A percentile compares a stretch with the other conserved stretches of the same genome.
These are phyloP conservation scores for Fusarium odoratissimum DNA, from an alignment of 2,329 filamentous ascomycete species.

Conservation along the genomic window DNA sequence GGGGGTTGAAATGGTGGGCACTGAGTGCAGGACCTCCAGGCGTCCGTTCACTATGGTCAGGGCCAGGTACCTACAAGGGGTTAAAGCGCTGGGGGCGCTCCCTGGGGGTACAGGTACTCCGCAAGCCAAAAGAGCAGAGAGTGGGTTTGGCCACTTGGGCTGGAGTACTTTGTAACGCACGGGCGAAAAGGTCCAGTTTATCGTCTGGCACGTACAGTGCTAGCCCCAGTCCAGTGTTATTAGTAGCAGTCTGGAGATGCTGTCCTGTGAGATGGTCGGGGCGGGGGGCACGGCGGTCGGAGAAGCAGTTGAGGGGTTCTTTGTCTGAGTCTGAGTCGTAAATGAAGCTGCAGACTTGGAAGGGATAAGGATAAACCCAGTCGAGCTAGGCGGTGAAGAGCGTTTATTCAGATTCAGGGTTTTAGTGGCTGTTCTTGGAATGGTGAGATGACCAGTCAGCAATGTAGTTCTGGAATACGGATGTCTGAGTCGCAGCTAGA, in stretches of 20 bases:
- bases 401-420: constrained; percentile 37
- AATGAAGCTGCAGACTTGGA: constrained; percentile 14
- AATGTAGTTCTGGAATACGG: constrained; percentile 34
- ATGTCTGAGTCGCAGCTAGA: constrained; percentile 36
- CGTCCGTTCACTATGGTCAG: constrained; percentile 25
- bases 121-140: constrained; percentile 18
- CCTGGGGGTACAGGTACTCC: constrained; percentile 28
- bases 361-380: constrained; percentile 14
- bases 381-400: constrained; percentile 40
- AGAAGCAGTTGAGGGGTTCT: constrained; percentile 24
- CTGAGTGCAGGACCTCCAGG: constrained; percentile 36
- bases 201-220: constrained; percentile 30
- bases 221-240: constrained; percentile 37
- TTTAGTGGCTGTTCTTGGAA: constrained; percentile 46
- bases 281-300: constrained; percentile 31
- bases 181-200: constrained; percentile 37
- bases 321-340: constrained; percentile 26
- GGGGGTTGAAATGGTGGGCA: constrained; percentile 46
- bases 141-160: constrained; percentile 31
- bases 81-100: constrained; percentile 32
- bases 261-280: constrained; percentile 18
- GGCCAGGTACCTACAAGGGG: constrained; percentile 27
- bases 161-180: constrained; percentile 37
- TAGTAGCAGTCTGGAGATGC: constrained; percentile 34
- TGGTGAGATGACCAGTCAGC: constrained; percentile 45